Evolutionary conservation across 225 moss, liverwort and hornwort genomes (phyloP).

Genomic region (Polytrichum commune): DNA sequence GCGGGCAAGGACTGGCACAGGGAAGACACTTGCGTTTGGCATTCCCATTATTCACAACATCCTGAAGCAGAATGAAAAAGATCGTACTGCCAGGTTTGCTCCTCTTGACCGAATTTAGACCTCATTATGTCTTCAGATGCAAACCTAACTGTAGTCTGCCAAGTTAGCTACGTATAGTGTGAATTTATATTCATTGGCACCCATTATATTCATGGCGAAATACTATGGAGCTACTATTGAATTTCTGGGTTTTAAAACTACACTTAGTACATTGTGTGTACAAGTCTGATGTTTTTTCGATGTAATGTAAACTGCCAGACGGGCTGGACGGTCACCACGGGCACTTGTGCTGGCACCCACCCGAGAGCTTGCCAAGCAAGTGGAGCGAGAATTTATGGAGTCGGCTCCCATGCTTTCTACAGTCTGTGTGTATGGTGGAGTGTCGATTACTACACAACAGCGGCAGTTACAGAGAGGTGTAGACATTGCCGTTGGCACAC

Average conservation of each 20-base stretch:
- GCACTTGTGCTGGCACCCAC: conserved; percentile 41
- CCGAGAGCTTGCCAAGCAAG: conserved; percentile 43
- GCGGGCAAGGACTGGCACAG: conserved; percentile 78
- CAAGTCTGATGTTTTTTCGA: background rate
- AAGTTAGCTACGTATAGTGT: no score
- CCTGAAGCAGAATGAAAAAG: conserved; percentile 43
- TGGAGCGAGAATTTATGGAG: conserved; percentile 42
- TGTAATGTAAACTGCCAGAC: conserved; percentile 6
- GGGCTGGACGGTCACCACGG: conserved; percentile 26
- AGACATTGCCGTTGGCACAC: conserved; percentile 38
- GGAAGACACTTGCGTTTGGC: conserved; percentile 81
- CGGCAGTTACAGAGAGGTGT: conserved; percentile 36
- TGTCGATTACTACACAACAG: conserved; percentile 34
- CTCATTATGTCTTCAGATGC: no score
- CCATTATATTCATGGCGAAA: no score
- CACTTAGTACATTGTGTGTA: no score
- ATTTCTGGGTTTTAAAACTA: no score
- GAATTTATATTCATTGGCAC: no score
- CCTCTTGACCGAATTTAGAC: background rate
- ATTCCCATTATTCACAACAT: conserved; percentile 73
- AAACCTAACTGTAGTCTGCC: no score
- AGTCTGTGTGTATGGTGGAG: conserved; percentile 39
- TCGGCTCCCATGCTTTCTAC: conserved; percentile 37
- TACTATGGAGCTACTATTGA: no score
- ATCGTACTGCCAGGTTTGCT: conserved; percentile 49